Percentiles rank a stretch among this genome's conserved stretches.
phyloP scores from a whole-genome alignment of 371 early-diverging fungal genomes.

The Zychaea mexicana region DNA sequence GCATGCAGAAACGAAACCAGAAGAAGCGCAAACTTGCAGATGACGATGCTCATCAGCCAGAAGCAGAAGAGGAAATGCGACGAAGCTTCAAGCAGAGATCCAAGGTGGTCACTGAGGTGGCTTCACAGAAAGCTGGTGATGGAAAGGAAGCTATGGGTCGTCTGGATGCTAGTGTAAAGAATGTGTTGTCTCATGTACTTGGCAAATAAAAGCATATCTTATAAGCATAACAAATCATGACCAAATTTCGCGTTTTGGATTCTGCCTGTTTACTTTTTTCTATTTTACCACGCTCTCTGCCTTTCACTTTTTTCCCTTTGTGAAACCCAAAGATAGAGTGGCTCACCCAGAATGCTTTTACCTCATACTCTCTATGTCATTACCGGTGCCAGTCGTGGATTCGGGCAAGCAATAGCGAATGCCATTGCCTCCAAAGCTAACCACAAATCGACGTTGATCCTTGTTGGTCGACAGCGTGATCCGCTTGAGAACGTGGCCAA shows the following conservation, averaged over 20 bases:
- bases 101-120: slow-evolving; percentile 38
- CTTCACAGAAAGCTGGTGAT: slow-evolving; percentile 14
- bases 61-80: slow-evolving; percentile 33
- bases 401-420: slow-evolving; percentile 71
- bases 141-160: slow-evolving; percentile 25
- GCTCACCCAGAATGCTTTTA: no score
- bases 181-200: slow-evolving; percentile 42
- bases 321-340: no score
- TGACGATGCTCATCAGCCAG: slow-evolving; percentile 10
- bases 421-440: slow-evolving; percentile 26
- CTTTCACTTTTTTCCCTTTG: not conserved
- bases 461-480: slow-evolving; percentile 55
- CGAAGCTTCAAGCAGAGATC: slow-evolving; percentile 70
- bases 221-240: no score
- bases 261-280: not conserved
- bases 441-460: slow-evolving; percentile 39
- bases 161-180: slow-evolving; percentile 36
- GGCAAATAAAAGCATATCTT: slow-evolving; percentile 27
- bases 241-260: no score
- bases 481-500: slow-evolving; percentile 24
- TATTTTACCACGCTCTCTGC: slow-evolving; percentile 9
- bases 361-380: slow-evolving; percentile 59
- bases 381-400: slow-evolving; percentile 86
- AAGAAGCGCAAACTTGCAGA: slow-evolving; percentile 31
- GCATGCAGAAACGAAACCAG: slow-evolving; percentile 71